A percentile compares a stretch with the other conserved stretches of the same genome.
phyloP scores from a whole-genome alignment of 2,329 filamentous ascomycete genomes.

The Drechmeria coniospora region DNA sequence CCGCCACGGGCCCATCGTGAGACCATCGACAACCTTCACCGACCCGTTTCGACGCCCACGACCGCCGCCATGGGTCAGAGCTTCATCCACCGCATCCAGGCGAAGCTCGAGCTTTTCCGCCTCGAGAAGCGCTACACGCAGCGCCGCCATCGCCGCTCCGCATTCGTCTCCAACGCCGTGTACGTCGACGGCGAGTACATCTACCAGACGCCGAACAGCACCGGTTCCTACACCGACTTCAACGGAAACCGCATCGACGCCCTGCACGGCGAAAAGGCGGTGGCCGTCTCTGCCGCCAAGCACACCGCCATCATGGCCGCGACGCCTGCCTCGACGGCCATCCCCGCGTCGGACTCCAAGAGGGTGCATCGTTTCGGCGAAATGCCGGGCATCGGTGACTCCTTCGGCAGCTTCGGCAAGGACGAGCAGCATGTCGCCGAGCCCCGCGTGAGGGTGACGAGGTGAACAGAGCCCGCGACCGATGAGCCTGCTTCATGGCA shows the following conservation, averaged over 20 bases:
- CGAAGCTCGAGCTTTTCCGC: conserved; percentile 77
- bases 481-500: too few relatives aligned
- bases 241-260: conserved; percentile 20
- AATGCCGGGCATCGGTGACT: conserved; percentile 36
- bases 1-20: too few relatives aligned
- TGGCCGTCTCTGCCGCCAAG: conserved; percentile 10
- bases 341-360: conserved; percentile 25
- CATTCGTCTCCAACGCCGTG: conserved; percentile 74
- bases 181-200: conserved; percentile 96
- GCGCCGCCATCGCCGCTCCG: conserved; percentile 71
- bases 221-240: conserved; percentile 37
- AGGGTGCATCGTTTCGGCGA: conserved; percentile 38
- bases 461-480: conserved; percentile 15
- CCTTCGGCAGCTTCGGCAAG: conserved; percentile 20
- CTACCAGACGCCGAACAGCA: conserved; percentile 50
- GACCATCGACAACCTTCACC: neutral
- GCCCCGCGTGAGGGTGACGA: conserved; percentile 26
- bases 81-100: conserved; percentile 44
- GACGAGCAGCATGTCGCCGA: conserved; percentile 19
- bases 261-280: conserved; percentile 19
- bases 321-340: conserved; percentile 12
- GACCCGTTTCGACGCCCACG: neutral
- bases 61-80: conserved; percentile 29
- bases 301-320: conserved; percentile 8
- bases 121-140: conserved; percentile 91